Evolutionary conservation across 1,284 basidiomycete genomes (phyloP), one percentile per base, ranked within the genome.

Genomic region (Cutaneotrichosporon sp.): DNA sequence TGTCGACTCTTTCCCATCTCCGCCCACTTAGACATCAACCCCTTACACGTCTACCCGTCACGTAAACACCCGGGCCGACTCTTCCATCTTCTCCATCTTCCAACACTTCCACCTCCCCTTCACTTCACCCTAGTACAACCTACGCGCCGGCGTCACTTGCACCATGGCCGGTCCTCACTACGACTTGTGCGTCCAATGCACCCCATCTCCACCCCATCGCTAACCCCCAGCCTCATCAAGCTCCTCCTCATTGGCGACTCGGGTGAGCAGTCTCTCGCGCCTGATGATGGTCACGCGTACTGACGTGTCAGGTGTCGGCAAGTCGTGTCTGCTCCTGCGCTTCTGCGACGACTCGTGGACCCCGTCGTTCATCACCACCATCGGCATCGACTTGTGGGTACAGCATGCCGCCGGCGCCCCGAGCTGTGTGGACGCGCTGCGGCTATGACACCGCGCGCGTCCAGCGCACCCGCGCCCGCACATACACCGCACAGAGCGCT

Each of bases 291-390:
- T n/a, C n/a, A n/a, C 14, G 18, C 45, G 29, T 58, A 31, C 49
- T 58, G 36, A 59, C 50, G 14, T 33, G 5, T n/a, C 67, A 94
- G 92, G 92, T 82, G 92, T 99, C 71, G 97, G 97, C 70, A 99
- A 99, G 83, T 99, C 95, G 55, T 99, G 97, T 84, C 85, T 99
- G 18, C 85, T 99, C 61, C 87, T 99, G 63, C 91, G 97, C 68
- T 99, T 99, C 87, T 99, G 95, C 80, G 97, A 99, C 82, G 97
- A 99, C 81, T 92, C 95, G 67, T 99, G 95, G 95, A 99, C 97
- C 36, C 95, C 95, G 31, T 95, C 92, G 45, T 99, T 99, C 84
- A 99, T 99, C 82, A 99, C 95, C 54, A 99, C 95, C 55, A 99
- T 99, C 79, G 97, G 80, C 72, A 80, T 80, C 54, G 78, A 80